Conservation (phyloP, 2,329 filamentous ascomycete species). For the Claviceps humidiphila region DNA sequence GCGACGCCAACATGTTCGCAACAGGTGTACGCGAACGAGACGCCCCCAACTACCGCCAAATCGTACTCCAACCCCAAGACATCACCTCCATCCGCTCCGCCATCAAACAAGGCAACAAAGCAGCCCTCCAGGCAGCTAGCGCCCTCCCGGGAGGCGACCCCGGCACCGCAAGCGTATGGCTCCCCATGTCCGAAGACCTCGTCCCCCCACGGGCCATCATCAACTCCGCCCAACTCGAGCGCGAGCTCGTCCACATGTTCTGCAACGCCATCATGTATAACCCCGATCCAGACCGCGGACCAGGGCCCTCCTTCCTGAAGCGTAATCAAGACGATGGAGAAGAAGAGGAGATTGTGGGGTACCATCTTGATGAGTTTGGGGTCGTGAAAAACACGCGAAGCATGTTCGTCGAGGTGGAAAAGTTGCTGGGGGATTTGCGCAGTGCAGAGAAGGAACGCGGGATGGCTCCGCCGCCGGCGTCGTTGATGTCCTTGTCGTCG, state of each 20-base stretch:
- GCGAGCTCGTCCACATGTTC: slow-evolving; percentile 92
- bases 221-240: slow-evolving; percentile 84
- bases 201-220: slow-evolving; percentile 81
- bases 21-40: slow-evolving; percentile 61
- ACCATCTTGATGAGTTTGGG: slow-evolving; percentile 66
- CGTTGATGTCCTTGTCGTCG: slow-evolving; percentile 9
- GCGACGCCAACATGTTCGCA: slow-evolving; percentile 68
- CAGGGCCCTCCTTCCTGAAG: slow-evolving; percentile 47
- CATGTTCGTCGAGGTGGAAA: slow-evolving; percentile 83
- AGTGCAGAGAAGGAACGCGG: slow-evolving; percentile 50
- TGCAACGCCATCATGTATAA: slow-evolving; percentile 99
- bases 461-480: slow-evolving; percentile 18
- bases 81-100: slow-evolving; percentile 65
- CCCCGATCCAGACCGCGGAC: slow-evolving; percentile 60
- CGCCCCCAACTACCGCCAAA: slow-evolving; percentile 61
- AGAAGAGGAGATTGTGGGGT: slow-evolving; percentile 37
- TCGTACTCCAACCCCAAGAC: slow-evolving; percentile 64
- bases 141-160: slow-evolving; percentile 48
- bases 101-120: slow-evolving; percentile 59
- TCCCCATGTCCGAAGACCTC: slow-evolving; percentile 62
- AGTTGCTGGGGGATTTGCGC: slow-evolving; percentile 61
- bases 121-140: slow-evolving; percentile 45
- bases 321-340: slow-evolving; percentile 30
- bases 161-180: slow-evolving; percentile 41
- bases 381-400: slow-evolving; percentile 77